Conservation (phyloP, 2,329 filamentous ascomycete species). For the Curvularia verruculosa region DNA sequence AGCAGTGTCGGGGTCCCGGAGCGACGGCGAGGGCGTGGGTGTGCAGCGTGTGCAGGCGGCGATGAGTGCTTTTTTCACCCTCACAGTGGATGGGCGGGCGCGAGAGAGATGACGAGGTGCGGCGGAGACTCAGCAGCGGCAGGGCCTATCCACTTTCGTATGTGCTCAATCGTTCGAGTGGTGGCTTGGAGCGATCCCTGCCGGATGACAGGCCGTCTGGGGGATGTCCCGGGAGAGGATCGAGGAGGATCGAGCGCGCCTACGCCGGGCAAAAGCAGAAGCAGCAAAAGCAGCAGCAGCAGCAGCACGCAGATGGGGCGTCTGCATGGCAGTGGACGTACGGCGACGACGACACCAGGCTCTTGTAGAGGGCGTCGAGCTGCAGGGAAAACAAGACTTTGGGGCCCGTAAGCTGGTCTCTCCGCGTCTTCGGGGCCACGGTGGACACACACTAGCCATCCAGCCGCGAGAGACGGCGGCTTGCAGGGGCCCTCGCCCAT, state of each 20-base stretch:
- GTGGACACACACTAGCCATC: conserved; percentile 4
- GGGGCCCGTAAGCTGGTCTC: background rate
- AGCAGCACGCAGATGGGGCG: background rate
- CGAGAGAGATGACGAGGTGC: conserved; percentile 33
- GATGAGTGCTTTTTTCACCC: conserved; percentile 24
- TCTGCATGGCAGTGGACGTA: background rate
- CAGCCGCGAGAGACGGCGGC: conserved; percentile 22
- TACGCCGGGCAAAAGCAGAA: background rate
- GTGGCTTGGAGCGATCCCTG: conserved; percentile 40
- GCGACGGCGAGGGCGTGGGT: background rate
- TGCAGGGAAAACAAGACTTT: conserved; percentile 6
- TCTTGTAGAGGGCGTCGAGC: background rate
- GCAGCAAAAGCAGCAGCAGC: background rate
- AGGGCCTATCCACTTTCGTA: conserved; percentile 27
- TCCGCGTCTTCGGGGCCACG: conserved; percentile 7
- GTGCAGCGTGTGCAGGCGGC: background rate
- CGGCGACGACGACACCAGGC: background rate
- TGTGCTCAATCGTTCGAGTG: conserved; percentile 34
- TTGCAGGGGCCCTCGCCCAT: conserved; percentile 26
- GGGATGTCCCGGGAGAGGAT: conserved; percentile 8
- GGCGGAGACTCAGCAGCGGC: conserved; percentile 27
- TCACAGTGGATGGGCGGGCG: conserved; percentile 22
- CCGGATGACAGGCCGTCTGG: conserved; percentile 15
- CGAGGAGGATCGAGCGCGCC: conserved; percentile 13
- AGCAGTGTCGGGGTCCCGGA: conserved; percentile 7